A percentile compares a stretch with the other conserved stretches of the same genome.
phyloP scores from a whole-genome alignment of 495 filamentous ascomycete genomes.

The Elaphomyces granulatus region DNA sequence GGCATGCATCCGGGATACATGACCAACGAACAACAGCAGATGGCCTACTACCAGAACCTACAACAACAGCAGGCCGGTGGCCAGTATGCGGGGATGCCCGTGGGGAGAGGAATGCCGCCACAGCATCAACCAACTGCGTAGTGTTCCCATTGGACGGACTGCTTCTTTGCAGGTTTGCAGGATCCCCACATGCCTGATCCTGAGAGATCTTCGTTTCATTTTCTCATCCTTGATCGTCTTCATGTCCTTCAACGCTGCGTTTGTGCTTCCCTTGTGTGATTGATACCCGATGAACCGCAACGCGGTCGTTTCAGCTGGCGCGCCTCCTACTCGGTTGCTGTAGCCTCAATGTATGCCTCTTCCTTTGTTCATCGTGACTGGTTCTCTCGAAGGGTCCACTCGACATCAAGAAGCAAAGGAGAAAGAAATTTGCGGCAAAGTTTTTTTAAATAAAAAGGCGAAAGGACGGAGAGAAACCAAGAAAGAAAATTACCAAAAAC shows the following conservation, averaged over 20 bases:
- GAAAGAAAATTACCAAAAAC: conserved; percentile 1
- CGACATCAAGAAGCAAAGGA: no score
- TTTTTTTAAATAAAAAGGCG: background rate
- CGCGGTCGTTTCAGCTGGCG: background rate
- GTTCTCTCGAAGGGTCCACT: background rate
- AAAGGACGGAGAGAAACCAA: conserved; percentile 1
- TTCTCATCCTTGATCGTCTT: conserved; percentile 3
- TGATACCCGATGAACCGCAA: background rate
- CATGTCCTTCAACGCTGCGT: conserved; percentile 2
- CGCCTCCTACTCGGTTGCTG: background rate
- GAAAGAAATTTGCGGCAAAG: background rate
- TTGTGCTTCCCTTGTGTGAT: conserved; percentile 5
- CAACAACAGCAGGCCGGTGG: conserved; percentile 39
- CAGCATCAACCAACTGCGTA: conserved; percentile 39
- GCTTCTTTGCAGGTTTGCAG: no score
- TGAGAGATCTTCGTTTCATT: background rate
- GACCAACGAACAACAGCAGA: conserved; percentile 38
- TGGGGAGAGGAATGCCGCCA: conserved; percentile 39
- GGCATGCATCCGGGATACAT: conserved; percentile 39
- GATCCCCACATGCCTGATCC: no score
- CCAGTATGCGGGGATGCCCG: conserved; percentile 42
- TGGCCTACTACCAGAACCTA: conserved; percentile 44
- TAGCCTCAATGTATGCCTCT: background rate
- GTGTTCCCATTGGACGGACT: background rate
- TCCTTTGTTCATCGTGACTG: background rate